Evolutionary conservation across 148 eudicot species (phyloP).

Genomic region (Agrostemma githago): DNA sequence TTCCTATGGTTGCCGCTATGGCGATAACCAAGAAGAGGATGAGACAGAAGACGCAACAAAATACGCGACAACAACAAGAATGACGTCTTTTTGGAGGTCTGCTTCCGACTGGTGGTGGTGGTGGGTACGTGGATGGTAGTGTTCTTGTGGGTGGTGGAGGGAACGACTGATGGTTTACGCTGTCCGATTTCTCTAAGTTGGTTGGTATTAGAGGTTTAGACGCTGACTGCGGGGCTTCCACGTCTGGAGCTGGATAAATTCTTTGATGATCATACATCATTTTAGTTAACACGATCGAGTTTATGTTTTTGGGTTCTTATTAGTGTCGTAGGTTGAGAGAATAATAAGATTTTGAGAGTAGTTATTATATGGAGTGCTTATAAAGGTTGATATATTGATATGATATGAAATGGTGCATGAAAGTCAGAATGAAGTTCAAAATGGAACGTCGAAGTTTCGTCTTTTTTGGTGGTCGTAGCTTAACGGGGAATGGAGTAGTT

Average conservation of each 20-base stretch:
- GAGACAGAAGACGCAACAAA: constrained; percentile 28
- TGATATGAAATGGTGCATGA: not conserved
- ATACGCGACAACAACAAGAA: constrained; percentile 25
- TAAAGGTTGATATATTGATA: not conserved
- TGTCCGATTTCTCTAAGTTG: constrained; percentile 8
- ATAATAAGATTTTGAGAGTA: not conserved
- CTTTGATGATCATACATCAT: constrained; percentile 21
- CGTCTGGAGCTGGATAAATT: constrained; percentile 25
- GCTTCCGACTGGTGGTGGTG: constrained; percentile 16
- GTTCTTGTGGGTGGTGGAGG: constrained; percentile 21
- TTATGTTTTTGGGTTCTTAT: not conserved
- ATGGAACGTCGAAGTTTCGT: constrained; percentile 16
- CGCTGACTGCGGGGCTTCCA: constrained; percentile 10
- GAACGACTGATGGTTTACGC: not conserved
- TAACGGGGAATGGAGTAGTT: not conserved
- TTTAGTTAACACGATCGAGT: not conserved
- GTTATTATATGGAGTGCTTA: not conserved
- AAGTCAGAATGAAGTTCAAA: not conserved
- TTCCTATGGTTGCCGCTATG: constrained; percentile 41
- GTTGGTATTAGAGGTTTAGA: constrained; percentile 17
- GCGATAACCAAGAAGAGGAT: constrained; percentile 36
- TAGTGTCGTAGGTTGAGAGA: not conserved
- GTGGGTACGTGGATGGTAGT: constrained; percentile 15
- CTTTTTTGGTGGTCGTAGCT: constrained; percentile 4
- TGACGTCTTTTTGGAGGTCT: not conserved